phyloP scores from a whole-genome alignment of 345 rosid genomes.

The Kernera saxatilis region DNA sequence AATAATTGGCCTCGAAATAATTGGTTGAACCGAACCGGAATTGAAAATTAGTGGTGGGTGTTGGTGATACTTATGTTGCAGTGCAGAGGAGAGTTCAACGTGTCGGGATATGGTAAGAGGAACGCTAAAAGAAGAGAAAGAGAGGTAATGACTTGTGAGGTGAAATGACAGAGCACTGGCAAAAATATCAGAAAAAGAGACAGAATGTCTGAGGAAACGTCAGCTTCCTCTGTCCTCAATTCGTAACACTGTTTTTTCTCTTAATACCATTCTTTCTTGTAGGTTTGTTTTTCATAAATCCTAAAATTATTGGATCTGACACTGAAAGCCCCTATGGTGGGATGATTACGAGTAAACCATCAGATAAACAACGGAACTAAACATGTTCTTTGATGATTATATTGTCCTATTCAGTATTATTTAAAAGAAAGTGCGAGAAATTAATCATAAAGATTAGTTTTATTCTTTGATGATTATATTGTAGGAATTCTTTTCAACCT shows the following conservation, averaged over 20 bases:
- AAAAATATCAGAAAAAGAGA: background rate
- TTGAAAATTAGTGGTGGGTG: background rate
- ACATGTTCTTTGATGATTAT: too few species aligned
- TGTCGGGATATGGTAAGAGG: slow-evolving; percentile 1
- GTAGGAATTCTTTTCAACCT: too few species aligned
- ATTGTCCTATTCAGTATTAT: too few species aligned
- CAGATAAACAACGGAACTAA: too few species aligned
- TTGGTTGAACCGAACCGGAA: background rate
- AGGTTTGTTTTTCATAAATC: background rate
- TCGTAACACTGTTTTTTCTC: background rate
- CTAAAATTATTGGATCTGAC: background rate
- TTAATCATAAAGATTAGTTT: too few species aligned
- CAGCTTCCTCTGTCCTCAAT: background rate
- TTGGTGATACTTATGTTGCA: background rate
- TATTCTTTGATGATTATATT: too few species aligned
- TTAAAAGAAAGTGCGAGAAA: too few species aligned
- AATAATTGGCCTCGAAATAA: background rate
- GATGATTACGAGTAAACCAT: background rate
- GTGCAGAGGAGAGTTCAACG: slow-evolving; percentile 1
- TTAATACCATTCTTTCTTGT: background rate
- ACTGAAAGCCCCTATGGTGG: background rate
- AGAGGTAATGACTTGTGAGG: slow-evolving; percentile 1
- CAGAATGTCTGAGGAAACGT: slow-evolving; percentile 24
- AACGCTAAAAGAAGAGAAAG: background rate
- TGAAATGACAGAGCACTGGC: slow-evolving; percentile 18